Conservation (phyloP, 2,329 filamentous ascomycete species). For the Gaeumannomyces sp. region DNA sequence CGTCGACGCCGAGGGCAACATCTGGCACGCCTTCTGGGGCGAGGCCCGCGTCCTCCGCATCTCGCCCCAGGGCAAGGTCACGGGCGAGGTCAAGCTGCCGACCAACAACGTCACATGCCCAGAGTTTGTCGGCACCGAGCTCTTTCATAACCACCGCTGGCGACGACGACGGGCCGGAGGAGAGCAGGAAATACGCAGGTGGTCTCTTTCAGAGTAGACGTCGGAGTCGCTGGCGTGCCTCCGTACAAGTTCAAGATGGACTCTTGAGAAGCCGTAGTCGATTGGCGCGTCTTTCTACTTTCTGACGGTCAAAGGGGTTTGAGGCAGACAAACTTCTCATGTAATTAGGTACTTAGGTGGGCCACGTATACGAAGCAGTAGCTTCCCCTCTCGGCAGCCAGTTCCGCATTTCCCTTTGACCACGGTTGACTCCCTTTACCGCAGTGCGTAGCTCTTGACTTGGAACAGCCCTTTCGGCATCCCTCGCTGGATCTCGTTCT, state of each 20-base stretch:
- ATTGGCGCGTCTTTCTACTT: background rate
- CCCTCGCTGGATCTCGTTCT: conserved; percentile 65
- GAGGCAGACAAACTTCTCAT: background rate
- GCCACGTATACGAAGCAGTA: no score
- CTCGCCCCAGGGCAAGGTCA: conserved; percentile 56
- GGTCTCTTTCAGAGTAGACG: conserved; percentile 70
- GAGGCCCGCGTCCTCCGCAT: conserved; percentile 71
- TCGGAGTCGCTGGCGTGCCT: conserved; percentile 61
- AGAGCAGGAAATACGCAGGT: conserved; percentile 60
- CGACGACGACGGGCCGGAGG: conserved; percentile 58
- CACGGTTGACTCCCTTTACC: background rate
- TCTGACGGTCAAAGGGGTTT: background rate
- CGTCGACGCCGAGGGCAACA: conserved; percentile 74
- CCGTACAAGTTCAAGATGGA: conserved; percentile 57
- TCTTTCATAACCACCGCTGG: conserved; percentile 75
- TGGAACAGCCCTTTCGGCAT: conserved; percentile 64
- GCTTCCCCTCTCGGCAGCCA: background rate
- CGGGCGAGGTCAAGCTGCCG: conserved; percentile 70
- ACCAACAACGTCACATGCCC: conserved; percentile 77
- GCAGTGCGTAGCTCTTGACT: conserved; percentile 70
- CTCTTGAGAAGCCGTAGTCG: background rate
- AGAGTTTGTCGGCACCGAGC: conserved; percentile 65
- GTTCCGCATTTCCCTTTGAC: background rate
- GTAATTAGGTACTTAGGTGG: background rate
- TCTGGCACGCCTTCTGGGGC: conserved; percentile 87